Base-by-base conservation (phyloP, 2,329 filamentous ascomycete species). In the Incumbomyces delicatus region DNA sequence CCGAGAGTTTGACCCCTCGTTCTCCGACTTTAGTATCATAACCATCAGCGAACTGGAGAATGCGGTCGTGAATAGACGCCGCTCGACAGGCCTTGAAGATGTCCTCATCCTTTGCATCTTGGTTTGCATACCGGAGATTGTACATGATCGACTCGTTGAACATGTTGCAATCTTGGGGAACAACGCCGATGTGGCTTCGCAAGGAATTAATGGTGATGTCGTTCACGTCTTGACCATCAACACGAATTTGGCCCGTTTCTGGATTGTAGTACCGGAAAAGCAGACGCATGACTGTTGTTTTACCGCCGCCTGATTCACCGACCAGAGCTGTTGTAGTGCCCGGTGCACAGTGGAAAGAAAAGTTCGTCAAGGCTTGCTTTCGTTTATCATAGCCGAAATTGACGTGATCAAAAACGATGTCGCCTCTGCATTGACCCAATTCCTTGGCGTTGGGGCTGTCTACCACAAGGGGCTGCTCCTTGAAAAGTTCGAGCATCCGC, bases 91-190 rank as follows among this genome's bases (percentile, higher is more conserved):
- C 89, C 37, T 78, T 79, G 58, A 80, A 85, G 1, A 95, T 81
- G 22, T 95, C 81, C 55, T 90, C 84, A 49, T 94, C 82, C 0
- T 84, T 85, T 10, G 84, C 87, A 22, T 76, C 66, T 36, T 86
- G 85, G 53, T 90, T 90, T 50, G 89, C 88, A 61, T 95, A 95
- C 62, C 81, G 84, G 51, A 95, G 72, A 61, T 95, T 95, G 69
- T 94, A 95, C 87, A 95, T 92, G 53, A 95, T 70, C 1, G 85
- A 84, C 63, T 95, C 89, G 63, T 95, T 95, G 75, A 95, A 95
- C 37, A 95, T 73, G 5, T 94, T 85, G 3, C 90, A 95, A 59
- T 98, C 92, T 64, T 98, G 92, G 1, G 92, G 92, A 6, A 98
- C 92, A 36, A 98, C 90, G 18, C 92, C 92, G 59, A 98, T 95